phyloP scores from a whole-genome alignment of 306 rosid species.

The Lagenaria siceraria region DNA sequence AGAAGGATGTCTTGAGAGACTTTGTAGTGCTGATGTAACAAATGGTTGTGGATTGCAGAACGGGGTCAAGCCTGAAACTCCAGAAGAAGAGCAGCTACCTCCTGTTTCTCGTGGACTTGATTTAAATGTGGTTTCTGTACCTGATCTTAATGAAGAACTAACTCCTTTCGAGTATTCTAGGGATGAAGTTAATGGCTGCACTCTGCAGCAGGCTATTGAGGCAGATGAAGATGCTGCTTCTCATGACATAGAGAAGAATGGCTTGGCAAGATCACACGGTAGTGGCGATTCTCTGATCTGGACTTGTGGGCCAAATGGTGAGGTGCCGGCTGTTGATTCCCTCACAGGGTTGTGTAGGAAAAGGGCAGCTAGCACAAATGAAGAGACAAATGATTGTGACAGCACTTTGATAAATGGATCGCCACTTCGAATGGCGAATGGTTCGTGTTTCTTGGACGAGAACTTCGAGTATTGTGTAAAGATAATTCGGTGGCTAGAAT shows the following conservation, averaged over 20 bases:
- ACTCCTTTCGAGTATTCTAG: constrained; percentile 83
- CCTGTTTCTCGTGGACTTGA: constrained; percentile 63
- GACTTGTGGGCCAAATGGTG: constrained; percentile 46
- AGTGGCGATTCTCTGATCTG: constrained; percentile 89
- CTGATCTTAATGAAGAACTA: constrained; percentile 91
- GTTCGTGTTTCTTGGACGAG: constrained; percentile 72
- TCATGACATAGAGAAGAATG: constrained; percentile 56
- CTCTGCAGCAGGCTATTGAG: constrained; percentile 76
- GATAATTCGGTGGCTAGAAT: constrained; percentile 95
- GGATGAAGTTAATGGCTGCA: constrained; percentile 85
- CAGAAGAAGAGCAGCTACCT: constrained; percentile 40
- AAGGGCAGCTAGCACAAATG: constrained; percentile 49
- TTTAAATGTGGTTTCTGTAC: constrained; percentile 79
- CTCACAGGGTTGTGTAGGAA: constrained; percentile 53
- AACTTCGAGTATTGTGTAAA: constrained; percentile 95
- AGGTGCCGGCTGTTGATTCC: constrained; percentile 90
- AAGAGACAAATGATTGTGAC: constrained; percentile 87
- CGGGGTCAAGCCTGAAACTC: constrained; percentile 39
- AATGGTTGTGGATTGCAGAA: constrained; percentile 50
- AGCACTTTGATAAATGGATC: constrained; percentile 89
- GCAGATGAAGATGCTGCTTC: constrained; percentile 94
- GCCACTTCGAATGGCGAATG: constrained; percentile 44
- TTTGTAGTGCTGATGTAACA: constrained; percentile 46
- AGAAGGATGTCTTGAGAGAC: constrained; percentile 58
- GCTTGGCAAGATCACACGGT: constrained; percentile 70